Evolutionary conservation across 495 filamentous ascomycete species (phyloP), one percentile per base, ranked within the genome.

Genomic region (Daldinia decipiens): DNA sequence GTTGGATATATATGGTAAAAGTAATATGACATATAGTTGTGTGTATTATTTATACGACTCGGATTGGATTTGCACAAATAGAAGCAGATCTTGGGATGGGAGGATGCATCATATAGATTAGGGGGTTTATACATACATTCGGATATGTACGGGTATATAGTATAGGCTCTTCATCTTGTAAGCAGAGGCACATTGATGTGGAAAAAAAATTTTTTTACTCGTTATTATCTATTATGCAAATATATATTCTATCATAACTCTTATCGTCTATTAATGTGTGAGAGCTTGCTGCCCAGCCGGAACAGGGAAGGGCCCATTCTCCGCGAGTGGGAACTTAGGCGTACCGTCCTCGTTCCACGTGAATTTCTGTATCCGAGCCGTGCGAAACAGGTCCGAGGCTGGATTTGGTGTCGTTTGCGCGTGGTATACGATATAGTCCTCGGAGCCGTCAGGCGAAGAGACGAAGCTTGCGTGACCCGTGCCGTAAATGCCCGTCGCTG

Each of bases 361-460:
- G 19, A 77, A 73, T 17, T 67, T 71, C 68, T 78, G 76, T 58
- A 76, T 66, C 19, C 76, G 59, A 12, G 66, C 74, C 0, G 74
- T 78, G 1, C 76, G 71, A 24, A 63, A 76, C 7, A 78, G 26
- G 19, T 78, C 67, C 4, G 74, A 45, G 1, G 63, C 58, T 0
- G 76, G 76, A 3, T 73, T 73, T 15, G 76, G n/a, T 19, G 74
- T 78, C 5, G 74, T 78, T 36, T 70, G 57, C 12, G 81, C 84
- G 67, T 85, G 84, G 65, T 86, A 86, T 2, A 86, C 81, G 32
- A 85, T 81, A 65, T 80, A 86, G 54, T 80, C 71, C 70, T 85
- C 82, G 1, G 53, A 79, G 3, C 81, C 81, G 67, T 85, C 83
- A 0, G 82, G 81, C 29, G 80, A 83, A 36, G 77, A 81, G 24